Base-by-base conservation (phyloP, 805 yeast species). In the Saccharomycodes ludwigii region DNA sequence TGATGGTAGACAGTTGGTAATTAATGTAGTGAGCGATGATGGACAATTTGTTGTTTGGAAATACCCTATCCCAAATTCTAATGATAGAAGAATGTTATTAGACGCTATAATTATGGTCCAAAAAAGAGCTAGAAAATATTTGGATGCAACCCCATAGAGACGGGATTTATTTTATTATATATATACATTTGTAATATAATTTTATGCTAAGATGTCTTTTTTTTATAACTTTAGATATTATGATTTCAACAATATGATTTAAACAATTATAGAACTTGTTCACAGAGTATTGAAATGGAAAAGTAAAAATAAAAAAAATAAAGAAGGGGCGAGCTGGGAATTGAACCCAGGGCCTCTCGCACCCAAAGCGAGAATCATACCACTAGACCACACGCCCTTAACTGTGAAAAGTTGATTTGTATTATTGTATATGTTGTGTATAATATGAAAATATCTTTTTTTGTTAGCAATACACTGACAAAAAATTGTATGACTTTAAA, bases 331-430 rank as follows among this genome's bases (percentile, higher is more conserved):
- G 48, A 41, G 45, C 68, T 59, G 67, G 66, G 67, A 61, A 61
- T 61, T 60, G 66, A 61, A 61, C 66, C 66, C 66, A 56, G 67
- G 67, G 62, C 66, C 66, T 61, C 66, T 60, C 64, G 61, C 67
- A 44, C 68, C 68, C 68, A 62, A 62, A 63, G 68, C 68, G 65
- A 61, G 67, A 63, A 63, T 63, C 68, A 63, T 63, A 63, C 68
- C 68, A 63, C 68, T 63, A 63, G 68, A 63, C 68, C 66, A 63
- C 60, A 52, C 60, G 60, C 55, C 55, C 55, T n/a, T n/a, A n/a
- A n/a, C n/a, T n/a, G n/a, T n/a, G n/a, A n/a, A n/a, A n/a, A n/a
- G n/a, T n/a, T n/a, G n/a, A n/a, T n/a, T n/a, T n/a, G n/a, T n/a
- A n/a, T n/a, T n/a, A n/a, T n/a, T n/a, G n/a, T n/a, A n/a, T n/a